Percentiles rank a stretch among this genome's conserved stretches.
These are phyloP conservation scores for Suillus hirtellus DNA, from an alignment of 768 basidiomycete species.

Conservation along the genomic window DNA sequence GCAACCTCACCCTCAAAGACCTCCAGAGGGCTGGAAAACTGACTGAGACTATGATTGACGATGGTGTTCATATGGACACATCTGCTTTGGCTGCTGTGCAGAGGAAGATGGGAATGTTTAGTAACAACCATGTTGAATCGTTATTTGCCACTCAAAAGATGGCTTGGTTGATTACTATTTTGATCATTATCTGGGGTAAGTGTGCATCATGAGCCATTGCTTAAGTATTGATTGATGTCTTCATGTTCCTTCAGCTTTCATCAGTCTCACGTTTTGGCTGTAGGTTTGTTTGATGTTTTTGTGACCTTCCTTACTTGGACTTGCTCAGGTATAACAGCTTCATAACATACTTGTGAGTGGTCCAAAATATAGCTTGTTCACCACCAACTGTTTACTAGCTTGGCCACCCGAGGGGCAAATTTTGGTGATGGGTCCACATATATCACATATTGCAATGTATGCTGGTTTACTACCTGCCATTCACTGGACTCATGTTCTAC, in stretches of 20 bases:
- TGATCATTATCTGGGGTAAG: conserved; percentile 57
- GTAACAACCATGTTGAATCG: conserved; percentile 43
- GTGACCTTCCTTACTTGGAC: not conserved
- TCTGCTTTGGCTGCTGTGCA: conserved; percentile 37
- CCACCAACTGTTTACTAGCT: conserved; percentile 37
- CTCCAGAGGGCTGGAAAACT: conserved; percentile 32
- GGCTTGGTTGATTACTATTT: conserved; percentile 49
- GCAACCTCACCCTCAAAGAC: conserved; percentile 51
- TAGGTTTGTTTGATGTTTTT: conserved; percentile 27
- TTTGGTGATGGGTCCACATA: conserved; percentile 71
- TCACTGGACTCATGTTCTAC: conserved; percentile 13
- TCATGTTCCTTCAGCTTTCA: conserved; percentile 48
- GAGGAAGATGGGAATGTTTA: conserved; percentile 42
- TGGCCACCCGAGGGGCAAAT: conserved; percentile 62
- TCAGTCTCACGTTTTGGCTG: conserved; percentile 76
- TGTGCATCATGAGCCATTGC: not conserved
- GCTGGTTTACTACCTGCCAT: conserved; percentile 1
- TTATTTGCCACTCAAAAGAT: conserved; percentile 52
- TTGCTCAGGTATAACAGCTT: conserved; percentile 47
- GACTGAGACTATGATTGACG: conserved; percentile 14
- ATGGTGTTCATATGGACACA: conserved; percentile 30
- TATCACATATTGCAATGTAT: conserved; percentile 73
- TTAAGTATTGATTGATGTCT: not conserved
- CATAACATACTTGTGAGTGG: conserved; percentile 51
- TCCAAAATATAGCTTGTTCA: not conserved